phyloP scores from a whole-genome alignment of 2,329 filamentous ascomycete species.

The Biscogniauxia sp. region DNA sequence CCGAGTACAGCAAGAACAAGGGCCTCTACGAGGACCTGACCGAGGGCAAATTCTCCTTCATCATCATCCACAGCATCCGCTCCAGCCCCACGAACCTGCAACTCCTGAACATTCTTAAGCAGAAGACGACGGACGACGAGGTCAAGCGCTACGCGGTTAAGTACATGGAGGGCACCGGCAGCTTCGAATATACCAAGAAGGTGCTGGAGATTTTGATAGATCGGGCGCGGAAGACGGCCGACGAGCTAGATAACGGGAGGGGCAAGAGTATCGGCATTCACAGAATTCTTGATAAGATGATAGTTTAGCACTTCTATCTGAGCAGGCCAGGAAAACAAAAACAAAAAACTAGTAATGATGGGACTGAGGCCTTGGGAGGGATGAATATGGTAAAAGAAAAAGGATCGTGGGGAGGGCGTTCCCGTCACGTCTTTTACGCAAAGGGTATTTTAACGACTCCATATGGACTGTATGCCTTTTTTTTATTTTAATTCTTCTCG shows the following conservation, averaged over 20 bases:
- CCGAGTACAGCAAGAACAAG: constrained; percentile 83
- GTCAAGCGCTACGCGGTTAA: constrained; percentile 88
- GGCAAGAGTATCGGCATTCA: constrained; percentile 57
- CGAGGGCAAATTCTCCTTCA: constrained; percentile 96
- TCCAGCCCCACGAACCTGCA: constrained; percentile 71
- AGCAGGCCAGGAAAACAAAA: no score
- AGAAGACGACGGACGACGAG: constrained; percentile 81
- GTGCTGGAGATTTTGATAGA: constrained; percentile 64
- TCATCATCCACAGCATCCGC: constrained; percentile 90
- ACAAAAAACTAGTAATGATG: no score
- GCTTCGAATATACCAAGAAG: constrained; percentile 78
- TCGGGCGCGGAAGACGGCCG: constrained; percentile 61
- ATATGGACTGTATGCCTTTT: no score
- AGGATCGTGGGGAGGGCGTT: no score
- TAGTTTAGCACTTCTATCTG: constrained; percentile 18
- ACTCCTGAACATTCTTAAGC: constrained; percentile 87
- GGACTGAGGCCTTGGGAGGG: no score
- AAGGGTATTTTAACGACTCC: no score
- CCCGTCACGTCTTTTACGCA: no score
- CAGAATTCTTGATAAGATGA: constrained; percentile 68
- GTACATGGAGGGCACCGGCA: constrained; percentile 89
- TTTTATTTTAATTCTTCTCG: background rate
- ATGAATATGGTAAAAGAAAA: background rate
- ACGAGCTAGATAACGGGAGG: constrained; percentile 61
- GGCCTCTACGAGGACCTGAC: constrained; percentile 93